These are phyloP conservation scores for Geotrichum carabidarum DNA, from an alignment of 1,139 yeast species.

Conservation along the genomic window DNA sequence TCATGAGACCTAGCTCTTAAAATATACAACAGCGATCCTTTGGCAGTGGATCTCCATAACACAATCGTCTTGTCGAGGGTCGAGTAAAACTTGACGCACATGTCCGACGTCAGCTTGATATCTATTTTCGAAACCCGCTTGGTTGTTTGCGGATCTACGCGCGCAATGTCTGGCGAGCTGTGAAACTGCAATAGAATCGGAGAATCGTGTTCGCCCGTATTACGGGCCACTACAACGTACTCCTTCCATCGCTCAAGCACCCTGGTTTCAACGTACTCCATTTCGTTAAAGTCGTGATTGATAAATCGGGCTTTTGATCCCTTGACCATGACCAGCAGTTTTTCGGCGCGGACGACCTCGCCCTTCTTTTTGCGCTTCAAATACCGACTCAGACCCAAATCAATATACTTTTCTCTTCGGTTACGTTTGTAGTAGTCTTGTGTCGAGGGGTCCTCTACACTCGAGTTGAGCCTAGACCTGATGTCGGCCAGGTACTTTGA, in stretches of 20 bases:
- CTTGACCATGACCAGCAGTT: constrained; percentile 60
- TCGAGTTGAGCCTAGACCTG: neutral
- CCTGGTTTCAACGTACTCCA: constrained; percentile 50
- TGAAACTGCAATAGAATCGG: constrained; percentile 63
- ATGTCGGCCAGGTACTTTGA: too few relatives aligned
- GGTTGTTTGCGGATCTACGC: constrained; percentile 34
- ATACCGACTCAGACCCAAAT: neutral
- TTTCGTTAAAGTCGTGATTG: constrained; percentile 42
- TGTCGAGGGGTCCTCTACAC: neutral
- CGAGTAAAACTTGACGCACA: constrained; percentile 54
- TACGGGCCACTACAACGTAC: constrained; percentile 60
- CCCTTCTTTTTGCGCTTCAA: constrained; percentile 41
- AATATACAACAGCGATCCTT: constrained; percentile 44
- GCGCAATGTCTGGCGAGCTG: constrained; percentile 43
- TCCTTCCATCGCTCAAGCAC: constrained; percentile 74
- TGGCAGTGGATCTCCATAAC: constrained; percentile 38
- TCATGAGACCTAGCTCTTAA: constrained; percentile 49
- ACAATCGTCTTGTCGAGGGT: constrained; percentile 64
- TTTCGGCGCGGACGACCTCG: constrained; percentile 59
- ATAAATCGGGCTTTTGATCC: constrained; percentile 32
- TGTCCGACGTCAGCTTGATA: constrained; percentile 27
- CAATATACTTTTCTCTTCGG: neutral
- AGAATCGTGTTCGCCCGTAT: constrained; percentile 45
- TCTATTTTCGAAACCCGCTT: constrained; percentile 26
- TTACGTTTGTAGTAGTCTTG: neutral